These are phyloP conservation scores for Blastomyces parvus DNA, from an alignment of 2,329 filamentous ascomycete genomes.

Conservation along the genomic window DNA sequence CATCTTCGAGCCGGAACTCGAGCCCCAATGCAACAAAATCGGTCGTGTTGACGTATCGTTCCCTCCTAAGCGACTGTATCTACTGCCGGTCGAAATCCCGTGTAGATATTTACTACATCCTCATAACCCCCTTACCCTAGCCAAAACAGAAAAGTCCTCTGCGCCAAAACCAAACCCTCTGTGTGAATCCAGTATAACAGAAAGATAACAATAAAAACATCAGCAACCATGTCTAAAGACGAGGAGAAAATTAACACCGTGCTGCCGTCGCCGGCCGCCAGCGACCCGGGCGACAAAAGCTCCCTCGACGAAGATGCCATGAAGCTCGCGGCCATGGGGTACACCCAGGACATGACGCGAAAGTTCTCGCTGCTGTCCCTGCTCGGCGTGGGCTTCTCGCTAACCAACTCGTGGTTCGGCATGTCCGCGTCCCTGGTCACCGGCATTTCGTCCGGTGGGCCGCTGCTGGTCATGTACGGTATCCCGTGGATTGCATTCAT, in stretches of 20 bases:
- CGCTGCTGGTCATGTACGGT: constrained; percentile 42
- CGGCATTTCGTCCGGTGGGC: constrained; percentile 43
- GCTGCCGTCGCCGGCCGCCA: constrained; percentile 1
- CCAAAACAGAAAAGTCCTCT: not conserved
- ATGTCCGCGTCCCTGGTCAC: constrained; percentile 42
- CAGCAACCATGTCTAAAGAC: constrained; percentile 3
- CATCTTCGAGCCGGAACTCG: not conserved
- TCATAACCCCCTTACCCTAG: not conserved
- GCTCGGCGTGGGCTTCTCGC: constrained; percentile 43
- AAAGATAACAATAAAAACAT: not conserved
- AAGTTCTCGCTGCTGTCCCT: constrained; percentile 43
- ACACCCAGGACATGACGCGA: constrained; percentile 39
- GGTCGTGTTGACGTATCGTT: not conserved
- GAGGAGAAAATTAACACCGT: not conserved
- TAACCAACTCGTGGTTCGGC: constrained; percentile 46
- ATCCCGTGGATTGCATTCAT: constrained; percentile 40
- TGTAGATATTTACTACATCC: not conserved
- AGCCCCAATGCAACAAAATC: not conserved
- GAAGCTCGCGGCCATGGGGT: constrained; percentile 41
- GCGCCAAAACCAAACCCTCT: not conserved
- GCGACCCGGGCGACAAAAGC: constrained; percentile 8
- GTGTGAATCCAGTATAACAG: not conserved
- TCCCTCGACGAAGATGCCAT: constrained; percentile 31
- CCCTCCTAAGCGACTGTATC: not conserved
- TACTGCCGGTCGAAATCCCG: not conserved